Evolutionary conservation across 164 flowering plant genomes (phyloP), one percentile per base, ranked within the genome.

Genomic region (Macadamia integrifolia): DNA sequence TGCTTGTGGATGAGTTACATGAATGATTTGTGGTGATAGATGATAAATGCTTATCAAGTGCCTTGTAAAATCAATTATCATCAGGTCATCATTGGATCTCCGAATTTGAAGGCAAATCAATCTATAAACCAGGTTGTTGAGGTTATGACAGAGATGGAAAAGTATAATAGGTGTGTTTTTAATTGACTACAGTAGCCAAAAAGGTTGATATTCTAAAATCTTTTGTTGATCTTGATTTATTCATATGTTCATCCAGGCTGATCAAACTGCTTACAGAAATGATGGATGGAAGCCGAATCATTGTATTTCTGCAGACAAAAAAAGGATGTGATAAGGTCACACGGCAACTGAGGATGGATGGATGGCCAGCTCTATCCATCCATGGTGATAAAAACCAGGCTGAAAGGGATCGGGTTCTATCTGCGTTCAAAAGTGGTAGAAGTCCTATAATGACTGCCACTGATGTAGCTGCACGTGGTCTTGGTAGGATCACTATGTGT

Each of bases 391-490:
- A 95, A 81, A 87, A 81, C 81, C 99, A 95, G 82, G 71, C 84
- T 13, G 98, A 95, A 79, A 89, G 99, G 73, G 99, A 95, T 73
- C 88, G 97, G 93, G 99, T 95, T 62, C 77, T 95, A 49, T 81
- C 96, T 52, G 99, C 92, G 73, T 95, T 95, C 78, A 92, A 86
- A 79, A 92, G 87, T 91, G 97, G 99, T 75, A 89, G 94, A 76
- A 95, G 84, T 82, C 94, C 92, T 73, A 87, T 95, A 76, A 90
- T 95, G 99, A 89, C 85, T 75, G 99, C 99, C 79, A 95, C 98
- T 78, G 99, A 95, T 87, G 99, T 95, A 69, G 99, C 99, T 82
- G 99, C 99, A 44, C 91, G 99, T 79, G 99, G 99, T 81, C 99
- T 95, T 86, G 98, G 99, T 95, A 95, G 96, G 98, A 83, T 84